Percentiles rank a stretch among this genome's conserved stretches.
phyloP scores from a whole-genome alignment of 108 stramenopile genomes.

The Parietichytrium sp. region DNA sequence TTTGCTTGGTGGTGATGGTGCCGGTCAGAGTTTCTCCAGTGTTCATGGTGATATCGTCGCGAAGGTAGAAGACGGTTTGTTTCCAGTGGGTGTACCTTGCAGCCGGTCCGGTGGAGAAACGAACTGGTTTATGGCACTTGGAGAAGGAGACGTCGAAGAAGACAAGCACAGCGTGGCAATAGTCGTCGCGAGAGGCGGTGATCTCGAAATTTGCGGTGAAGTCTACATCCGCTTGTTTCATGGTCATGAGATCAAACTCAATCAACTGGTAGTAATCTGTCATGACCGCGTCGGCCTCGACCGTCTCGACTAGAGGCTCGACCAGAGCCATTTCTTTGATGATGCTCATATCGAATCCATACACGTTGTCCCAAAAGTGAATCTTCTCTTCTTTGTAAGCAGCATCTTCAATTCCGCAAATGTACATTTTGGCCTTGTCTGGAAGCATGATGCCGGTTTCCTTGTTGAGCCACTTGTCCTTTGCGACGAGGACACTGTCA shows the following conservation, averaged over 20 bases:
- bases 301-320: conserved; percentile 92
- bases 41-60: conserved; percentile 50
- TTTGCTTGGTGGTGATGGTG: conserved; percentile 49
- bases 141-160: conserved; percentile 95
- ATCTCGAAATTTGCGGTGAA: conserved; percentile 74
- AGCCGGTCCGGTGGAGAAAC: conserved; percentile 82
- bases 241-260: conserved; percentile 81
- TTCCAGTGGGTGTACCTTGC: conserved; percentile 97
- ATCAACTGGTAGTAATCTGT: conserved; percentile 56
- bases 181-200: conserved; percentile 73
- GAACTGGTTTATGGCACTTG: conserved; percentile 86
- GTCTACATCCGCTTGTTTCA: conserved; percentile 80
- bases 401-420: conserved; percentile 83
- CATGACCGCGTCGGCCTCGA: conserved; percentile 67
- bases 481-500: conserved; percentile 83
- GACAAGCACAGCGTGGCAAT: conserved; percentile 82
- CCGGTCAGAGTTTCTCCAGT: conserved; percentile 54
- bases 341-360: conserved; percentile 92
- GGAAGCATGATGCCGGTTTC: conserved; percentile 83
- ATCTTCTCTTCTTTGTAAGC: conserved; percentile 66
- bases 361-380: conserved; percentile 87
- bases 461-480: conserved; percentile 78
- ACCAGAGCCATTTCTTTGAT: conserved; percentile 81
- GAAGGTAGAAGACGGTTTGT: conserved; percentile 75
- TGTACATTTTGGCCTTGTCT: conserved; percentile 84